Evolutionary conservation across 2,329 filamentous ascomycete genomes (phyloP).

Genomic region (Paraphaeosphaeria minitans): DNA sequence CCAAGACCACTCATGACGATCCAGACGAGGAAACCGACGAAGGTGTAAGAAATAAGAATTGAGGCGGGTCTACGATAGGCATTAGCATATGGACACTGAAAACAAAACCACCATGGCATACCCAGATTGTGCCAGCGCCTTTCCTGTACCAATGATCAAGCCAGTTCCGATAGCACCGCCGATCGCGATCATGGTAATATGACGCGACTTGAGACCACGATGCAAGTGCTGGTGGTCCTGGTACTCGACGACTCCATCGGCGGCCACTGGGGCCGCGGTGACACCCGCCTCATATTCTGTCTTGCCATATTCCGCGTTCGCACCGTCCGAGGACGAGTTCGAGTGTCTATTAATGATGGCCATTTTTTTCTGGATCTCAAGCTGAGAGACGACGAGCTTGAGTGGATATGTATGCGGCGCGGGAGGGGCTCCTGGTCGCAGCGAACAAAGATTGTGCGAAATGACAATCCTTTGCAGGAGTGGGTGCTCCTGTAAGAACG

Average conservation of each 20-base stretch:
- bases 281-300: slow-evolving; percentile 29
- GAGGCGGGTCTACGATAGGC: slow-evolving; percentile 33
- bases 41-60: slow-evolving; percentile 44
- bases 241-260: slow-evolving; percentile 35
- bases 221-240: slow-evolving; percentile 50
- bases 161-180: slow-evolving; percentile 76
- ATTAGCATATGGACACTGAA: slow-evolving; percentile 21
- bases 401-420: slow-evolving; percentile 4
- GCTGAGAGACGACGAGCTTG: neutral
- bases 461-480: slow-evolving; percentile 6
- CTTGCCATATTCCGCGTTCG: slow-evolving; percentile 30
- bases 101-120: slow-evolving; percentile 22
- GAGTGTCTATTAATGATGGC: slow-evolving; percentile 14
- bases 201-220: slow-evolving; percentile 59
- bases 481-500: slow-evolving; percentile 7
- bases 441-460: neutral
- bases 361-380: slow-evolving; percentile 8
- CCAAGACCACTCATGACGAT: slow-evolving; percentile 49
- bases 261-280: slow-evolving; percentile 16
- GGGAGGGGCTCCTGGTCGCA: slow-evolving; percentile 1
- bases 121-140: slow-evolving; percentile 56
- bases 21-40: slow-evolving; percentile 43
- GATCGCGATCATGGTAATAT: slow-evolving; percentile 70
- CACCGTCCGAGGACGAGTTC: slow-evolving; percentile 32
- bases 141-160: slow-evolving; percentile 70